Evolutionary conservation across 2,329 filamentous ascomycete species (phyloP), one percentile per base, ranked within the genome.

Genomic region (Pseudogymnoascus sp.): DNA sequence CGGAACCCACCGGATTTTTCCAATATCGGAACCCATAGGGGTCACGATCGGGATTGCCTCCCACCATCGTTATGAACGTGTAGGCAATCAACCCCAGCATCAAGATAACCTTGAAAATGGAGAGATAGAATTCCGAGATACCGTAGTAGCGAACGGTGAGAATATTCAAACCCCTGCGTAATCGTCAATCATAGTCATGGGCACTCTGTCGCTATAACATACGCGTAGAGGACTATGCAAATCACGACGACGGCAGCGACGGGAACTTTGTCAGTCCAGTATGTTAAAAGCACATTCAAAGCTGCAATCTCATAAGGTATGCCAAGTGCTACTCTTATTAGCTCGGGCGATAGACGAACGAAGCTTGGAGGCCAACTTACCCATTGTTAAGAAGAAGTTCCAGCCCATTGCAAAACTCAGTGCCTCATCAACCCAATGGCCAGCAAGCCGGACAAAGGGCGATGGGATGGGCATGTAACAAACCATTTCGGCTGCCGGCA

Each of bases 11-110:
- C 0, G 89, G 90, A 0, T 83, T 76, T 3, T 80, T 77, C 84
- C 85, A 88, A 72, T 82, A 85, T 26, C 83, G 81, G 71, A 93
- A 93, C 0, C 90, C 90, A 65, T 90, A 90, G 0, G 83, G 78
- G 67, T 92, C 88, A 38, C 83, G 78, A 0, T 85, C 72, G 0
- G 91, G 91, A 67, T 93, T 94, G 2, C 89, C 91, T 6, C 91
- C 91, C 0, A 94, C 76, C 87, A 94, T 93, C 66, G 86, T 84
- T 66, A 95, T 81, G 70, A 96, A 91, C 2, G 91, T 93, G 76
- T 90, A 92, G 66, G 85, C 69, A 67, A 92, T 81, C 60, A 93
- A 79, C 1, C 84, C 88, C 37, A 91, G 74, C 64, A 84, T 84
- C 39, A 83, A 75, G 14, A 85, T 67, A 16, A 85, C 78, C 69